Evolutionary conservation across 2,329 filamentous ascomycete genomes (phyloP), one percentile per base, ranked within the genome.

Genomic region (Trichoderma guizhouense): DNA sequence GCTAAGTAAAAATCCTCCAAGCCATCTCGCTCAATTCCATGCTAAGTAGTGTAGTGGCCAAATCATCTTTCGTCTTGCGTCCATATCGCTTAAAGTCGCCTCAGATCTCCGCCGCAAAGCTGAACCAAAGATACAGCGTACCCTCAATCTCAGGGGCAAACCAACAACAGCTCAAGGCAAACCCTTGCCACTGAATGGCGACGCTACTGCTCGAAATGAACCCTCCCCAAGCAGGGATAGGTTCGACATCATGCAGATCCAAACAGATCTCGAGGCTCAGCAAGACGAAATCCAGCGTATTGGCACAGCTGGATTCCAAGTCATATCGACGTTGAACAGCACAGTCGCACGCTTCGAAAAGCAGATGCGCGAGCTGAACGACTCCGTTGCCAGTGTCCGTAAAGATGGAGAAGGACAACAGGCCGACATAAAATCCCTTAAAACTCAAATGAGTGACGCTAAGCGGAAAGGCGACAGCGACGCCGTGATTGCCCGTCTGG

Each of bases 251-350:
- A 30, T 76, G 43, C 75, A 76, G n/a, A 74, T 83, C n/a, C 78
- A 81, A 43, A 72, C 76, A 26, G 75, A 82, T 32, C 66, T 84
- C 5, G 77, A 81, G 43, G 71, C 73, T 3, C 81, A 83, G 61
- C 74, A 77, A 47, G 77, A 79, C 51, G 77, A 82, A 21, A 81
- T 83, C 71, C 76, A 79, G 8, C 79, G 78, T 36, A 79, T 84
- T 57, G 80, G 82, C 69, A 79, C 74, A 28, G 78, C 80, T 7
- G 82, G 82, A 1, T 78, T 78, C 71, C 81, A 81, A 53, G 77
- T 82, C 55, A 77, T 82, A 14, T 79, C 82, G 8, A 78, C 79
- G 2, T 80, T 84, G 62, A 79, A 83, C 24, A 77, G 77, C 14
- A 76, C 78, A 28, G 76, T 83, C 11, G 71, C 74, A 21, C 79